Base-by-base conservation (phyloP, 2,329 filamentous ascomycete species). In the Leptographium lundbergii region DNA sequence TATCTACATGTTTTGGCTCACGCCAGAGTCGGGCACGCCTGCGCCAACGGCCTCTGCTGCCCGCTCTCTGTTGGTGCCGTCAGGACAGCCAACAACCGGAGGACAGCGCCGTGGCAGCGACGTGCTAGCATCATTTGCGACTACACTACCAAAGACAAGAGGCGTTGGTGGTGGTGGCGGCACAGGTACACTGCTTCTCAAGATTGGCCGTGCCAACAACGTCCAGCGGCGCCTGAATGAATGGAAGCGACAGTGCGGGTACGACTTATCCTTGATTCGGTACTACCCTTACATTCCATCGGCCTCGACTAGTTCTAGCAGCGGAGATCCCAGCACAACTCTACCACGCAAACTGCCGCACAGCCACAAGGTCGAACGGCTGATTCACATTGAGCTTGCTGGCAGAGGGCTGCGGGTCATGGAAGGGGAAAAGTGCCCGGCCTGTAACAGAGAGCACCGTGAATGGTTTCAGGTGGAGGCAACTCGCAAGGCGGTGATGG, bases 1-100 rank as follows among this genome's bases (percentile, higher is more conserved):
- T 74, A 97, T 99, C 65, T 99, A 99, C 78, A 95, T 99, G 72
- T 99, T 97, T 78, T 96, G 92, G 91, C 79, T 96, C 25, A 96
- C 90, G 0, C 85, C 90, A 36, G 77, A 81, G 42, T 79, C 78
- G 2, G 73, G 81, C 9, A 69, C 77, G 0, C 70, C 80, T 0
- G 74, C 78, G 1, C 77, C 82, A 0, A 77, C 85, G 0, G 75
- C 76, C 42, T 85, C 83, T 63, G 75, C 82, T 51, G 80, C 82
- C 24, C 77, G 81, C 10, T 79, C 81, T 13, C 75, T 88, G 55
- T 77, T 86, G 50, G 72, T 76, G 0, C 79, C 83, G 0, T 74
- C 64, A 0, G 67, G 74, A 51, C 72, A 70, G 57, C 71, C 69
- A 66, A 27, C 67, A 71, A 56, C 73, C 42, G 17, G 42, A 19